A percentile compares a stretch with the other conserved stretches of the same genome.
Conservation (phyloP, 495 filamentous ascomycete species). For the Astrothelium subdiscretum region DNA sequence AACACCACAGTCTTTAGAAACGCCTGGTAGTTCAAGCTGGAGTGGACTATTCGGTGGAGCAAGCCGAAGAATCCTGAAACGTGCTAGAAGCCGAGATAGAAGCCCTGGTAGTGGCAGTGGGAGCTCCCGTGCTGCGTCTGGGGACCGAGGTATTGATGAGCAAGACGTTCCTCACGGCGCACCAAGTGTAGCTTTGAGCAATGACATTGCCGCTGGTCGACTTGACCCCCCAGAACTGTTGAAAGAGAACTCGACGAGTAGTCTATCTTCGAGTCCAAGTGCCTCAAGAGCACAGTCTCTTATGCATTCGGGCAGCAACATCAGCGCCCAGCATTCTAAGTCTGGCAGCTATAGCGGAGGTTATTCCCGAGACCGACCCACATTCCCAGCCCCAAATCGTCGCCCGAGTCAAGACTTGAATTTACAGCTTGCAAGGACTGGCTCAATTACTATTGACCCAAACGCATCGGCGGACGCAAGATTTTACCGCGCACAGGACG, state of each 20-base stretch:
- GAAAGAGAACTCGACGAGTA: slow-evolving; percentile 11
- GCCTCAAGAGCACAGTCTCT: slow-evolving; percentile 11
- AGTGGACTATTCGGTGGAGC: slow-evolving; percentile 48
- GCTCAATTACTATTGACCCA: not conserved
- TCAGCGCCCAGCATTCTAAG: not conserved
- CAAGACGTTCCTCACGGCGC: slow-evolving; percentile 25
- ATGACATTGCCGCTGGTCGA: slow-evolving; percentile 24
- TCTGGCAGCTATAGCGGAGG: not conserved
- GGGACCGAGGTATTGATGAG: slow-evolving; percentile 32
- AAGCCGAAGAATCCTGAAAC: slow-evolving; percentile 38
- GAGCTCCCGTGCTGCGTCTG: slow-evolving; percentile 38
- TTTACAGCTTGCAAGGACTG: not conserved
- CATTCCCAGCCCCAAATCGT: not conserved
- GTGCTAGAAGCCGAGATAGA: slow-evolving; percentile 29
- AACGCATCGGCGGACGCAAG: not conserved
- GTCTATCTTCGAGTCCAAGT: slow-evolving; percentile 12
- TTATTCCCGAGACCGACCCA: not conserved
- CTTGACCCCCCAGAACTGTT: slow-evolving; percentile 26
- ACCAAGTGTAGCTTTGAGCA: slow-evolving; percentile 31
- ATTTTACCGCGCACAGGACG: slow-evolving; percentile 22
- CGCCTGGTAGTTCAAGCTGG: slow-evolving; percentile 37
- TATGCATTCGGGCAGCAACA: not conserved
- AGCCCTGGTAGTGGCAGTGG: slow-evolving; percentile 29
- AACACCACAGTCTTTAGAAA: slow-evolving; percentile 38
- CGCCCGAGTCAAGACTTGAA: not conserved